Evolutionary conservation across 2,329 filamentous ascomycete species (phyloP).

Genomic region (Stemphylium vesicarium): DNA sequence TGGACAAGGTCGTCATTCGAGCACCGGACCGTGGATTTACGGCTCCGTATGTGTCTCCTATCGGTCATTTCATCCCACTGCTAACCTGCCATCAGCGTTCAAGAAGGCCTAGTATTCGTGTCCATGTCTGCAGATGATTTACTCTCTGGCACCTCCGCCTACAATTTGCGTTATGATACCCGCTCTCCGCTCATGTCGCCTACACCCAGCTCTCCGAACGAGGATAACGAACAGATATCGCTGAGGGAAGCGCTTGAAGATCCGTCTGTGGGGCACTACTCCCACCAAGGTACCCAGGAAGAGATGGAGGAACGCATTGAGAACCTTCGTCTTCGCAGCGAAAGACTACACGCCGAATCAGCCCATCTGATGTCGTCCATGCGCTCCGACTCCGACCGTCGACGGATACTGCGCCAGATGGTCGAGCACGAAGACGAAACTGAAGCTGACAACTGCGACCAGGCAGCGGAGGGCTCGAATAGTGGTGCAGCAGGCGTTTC

Average conservation of each 20-base stretch:
- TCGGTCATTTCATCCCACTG: slow-evolving; percentile 9
- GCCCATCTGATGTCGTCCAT: slow-evolving; percentile 16
- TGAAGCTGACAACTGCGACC: slow-evolving; percentile 40
- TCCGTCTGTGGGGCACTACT: slow-evolving; percentile 40
- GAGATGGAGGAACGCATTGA: slow-evolving; percentile 37
- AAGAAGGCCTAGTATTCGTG: slow-evolving; percentile 91
- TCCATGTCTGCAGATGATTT: slow-evolving; percentile 83
- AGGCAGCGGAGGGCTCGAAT: slow-evolving; percentile 30
- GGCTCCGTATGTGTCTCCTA: slow-evolving; percentile 71
- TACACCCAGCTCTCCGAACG: slow-evolving; percentile 30
- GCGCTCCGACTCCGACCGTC: slow-evolving; percentile 18
- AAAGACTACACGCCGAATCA: slow-evolving; percentile 16
- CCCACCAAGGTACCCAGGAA: slow-evolving; percentile 32
- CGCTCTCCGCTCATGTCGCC: slow-evolving; percentile 35
- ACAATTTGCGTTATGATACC: slow-evolving; percentile 68
- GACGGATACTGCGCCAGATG: slow-evolving; percentile 21
- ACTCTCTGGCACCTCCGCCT: slow-evolving; percentile 73
- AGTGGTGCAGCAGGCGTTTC: slow-evolving; percentile 35
- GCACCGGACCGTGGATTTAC: slow-evolving; percentile 82
- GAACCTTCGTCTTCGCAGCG: slow-evolving; percentile 31
- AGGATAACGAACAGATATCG: slow-evolving; percentile 39
- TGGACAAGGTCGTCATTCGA: slow-evolving; percentile 87
- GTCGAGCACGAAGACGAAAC: slow-evolving; percentile 30
- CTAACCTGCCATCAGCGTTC: slow-evolving; percentile 65
- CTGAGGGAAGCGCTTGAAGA: slow-evolving; percentile 46